phyloP scores from a whole-genome alignment of 2,329 filamentous ascomycete genomes.

The Nemania serpens region DNA sequence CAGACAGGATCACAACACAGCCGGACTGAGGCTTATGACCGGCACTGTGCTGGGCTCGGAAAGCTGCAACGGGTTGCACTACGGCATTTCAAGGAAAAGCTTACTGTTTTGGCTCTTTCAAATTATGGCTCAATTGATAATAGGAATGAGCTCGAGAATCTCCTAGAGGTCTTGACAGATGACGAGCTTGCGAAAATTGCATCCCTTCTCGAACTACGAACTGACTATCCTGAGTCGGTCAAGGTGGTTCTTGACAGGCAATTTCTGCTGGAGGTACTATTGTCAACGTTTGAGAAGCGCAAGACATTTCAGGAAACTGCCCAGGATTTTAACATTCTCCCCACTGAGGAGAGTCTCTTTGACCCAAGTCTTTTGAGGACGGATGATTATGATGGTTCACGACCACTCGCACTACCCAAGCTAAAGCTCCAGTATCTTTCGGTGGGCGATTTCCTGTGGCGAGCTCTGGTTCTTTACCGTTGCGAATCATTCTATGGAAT shows the following conservation, averaged over 20 bases:
- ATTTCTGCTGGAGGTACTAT: constrained; percentile 72
- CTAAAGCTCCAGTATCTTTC: constrained; percentile 95
- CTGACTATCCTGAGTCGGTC: constrained; percentile 75
- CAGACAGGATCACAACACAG: constrained; percentile 80
- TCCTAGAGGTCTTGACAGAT: constrained; percentile 75
- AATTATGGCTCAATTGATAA: constrained; percentile 90
- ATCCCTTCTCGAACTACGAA: constrained; percentile 74
- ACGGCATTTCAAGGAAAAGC: constrained; percentile 84
- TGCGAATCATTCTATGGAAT: constrained; percentile 94
- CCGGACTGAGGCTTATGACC: constrained; percentile 74
- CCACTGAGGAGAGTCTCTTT: constrained; percentile 82
- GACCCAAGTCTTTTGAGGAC: constrained; percentile 78
- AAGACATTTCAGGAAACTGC: constrained; percentile 83
- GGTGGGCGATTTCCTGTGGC: constrained; percentile 95
- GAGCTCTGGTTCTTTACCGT: constrained; percentile 85
- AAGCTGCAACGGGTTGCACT: constrained; percentile 77
- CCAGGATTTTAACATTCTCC: constrained; percentile 73
- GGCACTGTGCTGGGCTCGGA: constrained; percentile 77
- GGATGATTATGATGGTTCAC: constrained; percentile 84
- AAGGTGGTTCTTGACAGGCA: constrained; percentile 66
- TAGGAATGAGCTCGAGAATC: constrained; percentile 74
- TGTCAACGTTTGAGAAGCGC: constrained; percentile 75
- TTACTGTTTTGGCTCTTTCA: constrained; percentile 88
- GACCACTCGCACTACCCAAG: constrained; percentile 88
- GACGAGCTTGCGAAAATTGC: constrained; percentile 74